Conservation (phyloP, 192 early-diverging fungal genomes). For the Coemansia sp. region DNA sequence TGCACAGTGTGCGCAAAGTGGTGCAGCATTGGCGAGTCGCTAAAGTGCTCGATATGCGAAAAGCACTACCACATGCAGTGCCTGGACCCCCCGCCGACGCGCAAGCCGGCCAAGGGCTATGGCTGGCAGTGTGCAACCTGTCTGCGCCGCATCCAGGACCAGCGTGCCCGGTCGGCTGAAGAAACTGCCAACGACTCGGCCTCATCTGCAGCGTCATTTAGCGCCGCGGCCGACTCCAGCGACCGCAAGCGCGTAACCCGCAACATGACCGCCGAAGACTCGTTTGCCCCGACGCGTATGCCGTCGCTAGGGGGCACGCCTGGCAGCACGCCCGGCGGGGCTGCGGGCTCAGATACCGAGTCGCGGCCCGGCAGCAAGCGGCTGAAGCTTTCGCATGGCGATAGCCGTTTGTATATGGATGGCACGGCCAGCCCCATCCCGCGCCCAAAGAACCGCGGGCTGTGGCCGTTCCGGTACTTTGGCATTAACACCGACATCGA, state of each 20-base stretch:
- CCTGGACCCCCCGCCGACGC: conserved; percentile 70
- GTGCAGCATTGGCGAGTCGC: conserved; percentile 64
- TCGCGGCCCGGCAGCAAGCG: conserved; percentile 49
- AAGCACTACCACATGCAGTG: conserved; percentile 81
- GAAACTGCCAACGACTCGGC: conserved; percentile 2
- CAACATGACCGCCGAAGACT: conserved; percentile 26
- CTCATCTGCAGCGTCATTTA: neutral
- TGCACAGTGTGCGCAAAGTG: conserved; percentile 71
- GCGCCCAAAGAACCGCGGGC: conserved; percentile 48
- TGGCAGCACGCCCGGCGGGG: neutral
- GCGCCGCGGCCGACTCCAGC: conserved; percentile 4
- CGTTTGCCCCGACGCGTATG: conserved; percentile 4
- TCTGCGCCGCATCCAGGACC: conserved; percentile 39
- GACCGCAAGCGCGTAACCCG: conserved; percentile 44
- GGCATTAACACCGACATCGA: conserved; percentile 74
- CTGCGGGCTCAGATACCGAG: conserved; percentile 39
- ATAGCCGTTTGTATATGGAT: conserved; percentile 7
- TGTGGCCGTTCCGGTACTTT: conserved; percentile 92
- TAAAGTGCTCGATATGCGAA: conserved; percentile 77
- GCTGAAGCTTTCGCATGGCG: conserved; percentile 34
- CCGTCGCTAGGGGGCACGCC: neutral
- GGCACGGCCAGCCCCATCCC: conserved; percentile 21
- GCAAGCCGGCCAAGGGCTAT: conserved; percentile 81
- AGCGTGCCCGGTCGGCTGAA: conserved; percentile 21
- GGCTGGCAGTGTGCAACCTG: conserved; percentile 85